A percentile compares a stretch with the other conserved stretches of the same genome.
Conservation (phyloP, 2,329 filamentous ascomycete species). For the Penicillium decumbens region DNA sequence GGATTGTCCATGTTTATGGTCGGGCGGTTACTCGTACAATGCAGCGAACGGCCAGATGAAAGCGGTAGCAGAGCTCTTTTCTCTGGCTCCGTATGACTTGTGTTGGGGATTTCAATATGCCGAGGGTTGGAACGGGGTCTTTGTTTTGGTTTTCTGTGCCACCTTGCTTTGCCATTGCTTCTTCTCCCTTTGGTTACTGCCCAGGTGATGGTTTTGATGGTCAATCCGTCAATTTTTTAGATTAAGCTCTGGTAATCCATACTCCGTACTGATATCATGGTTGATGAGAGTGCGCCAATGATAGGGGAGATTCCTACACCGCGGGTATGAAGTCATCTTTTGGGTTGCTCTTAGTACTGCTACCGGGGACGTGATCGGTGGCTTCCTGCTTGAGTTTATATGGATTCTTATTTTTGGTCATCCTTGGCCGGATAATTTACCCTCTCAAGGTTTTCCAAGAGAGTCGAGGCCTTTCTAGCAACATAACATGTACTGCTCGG, state of each 20-base stretch:
- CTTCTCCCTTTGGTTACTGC: not conserved
- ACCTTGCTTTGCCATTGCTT: not conserved
- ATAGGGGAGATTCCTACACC: not conserved
- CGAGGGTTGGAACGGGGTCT: not conserved
- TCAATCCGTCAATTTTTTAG: not conserved
- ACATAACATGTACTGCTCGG: too few relatives aligned
- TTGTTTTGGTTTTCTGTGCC: not conserved
- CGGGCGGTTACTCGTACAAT: slow-evolving; percentile 1
- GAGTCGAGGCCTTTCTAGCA: too few relatives aligned
- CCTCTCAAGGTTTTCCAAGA: not conserved
- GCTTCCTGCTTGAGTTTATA: not conserved
- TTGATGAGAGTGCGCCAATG: not conserved
- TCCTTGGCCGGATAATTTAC: not conserved
- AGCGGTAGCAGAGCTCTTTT: not conserved
- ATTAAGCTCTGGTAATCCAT: not conserved
- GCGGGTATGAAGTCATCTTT: slow-evolving; percentile 3
- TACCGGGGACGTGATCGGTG: not conserved
- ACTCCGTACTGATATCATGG: slow-evolving; percentile 1
- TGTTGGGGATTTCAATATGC: not conserved
- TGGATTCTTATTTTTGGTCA: not conserved
- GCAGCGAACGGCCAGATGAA: slow-evolving; percentile 11
- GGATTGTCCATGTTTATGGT: not conserved
- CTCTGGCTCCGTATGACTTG: not conserved
- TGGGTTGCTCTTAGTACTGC: not conserved
- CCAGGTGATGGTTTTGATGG: not conserved